Conservation (phyloP, 164 flowering plant species). For the Liquidambar formosana region DNA sequence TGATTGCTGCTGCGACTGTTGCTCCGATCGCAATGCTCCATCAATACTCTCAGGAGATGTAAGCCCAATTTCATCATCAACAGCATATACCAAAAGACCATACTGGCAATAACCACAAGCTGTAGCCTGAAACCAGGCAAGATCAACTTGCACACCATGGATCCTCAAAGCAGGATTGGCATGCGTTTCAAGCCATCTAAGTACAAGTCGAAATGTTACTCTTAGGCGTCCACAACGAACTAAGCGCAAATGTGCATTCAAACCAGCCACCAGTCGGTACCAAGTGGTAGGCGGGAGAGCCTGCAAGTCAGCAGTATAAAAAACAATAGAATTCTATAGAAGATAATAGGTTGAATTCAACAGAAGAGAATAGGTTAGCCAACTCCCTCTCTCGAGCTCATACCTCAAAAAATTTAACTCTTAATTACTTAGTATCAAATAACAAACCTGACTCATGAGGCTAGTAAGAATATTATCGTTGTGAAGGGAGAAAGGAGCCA, state of each 20-base stretch:
- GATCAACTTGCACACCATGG: conserved; percentile 72
- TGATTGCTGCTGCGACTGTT: conserved; percentile 31
- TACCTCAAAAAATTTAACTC: background rate
- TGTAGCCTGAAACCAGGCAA: conserved; percentile 83
- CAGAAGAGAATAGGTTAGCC: background rate
- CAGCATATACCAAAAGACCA: conserved; percentile 67
- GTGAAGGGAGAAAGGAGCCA: conserved; percentile 93
- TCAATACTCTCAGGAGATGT: conserved; percentile 18
- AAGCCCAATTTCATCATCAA: conserved; percentile 45
- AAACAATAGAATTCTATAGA: background rate
- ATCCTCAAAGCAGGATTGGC: conserved; percentile 77
- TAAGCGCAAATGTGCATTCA: conserved; percentile 91
- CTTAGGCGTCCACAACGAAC: conserved; percentile 76
- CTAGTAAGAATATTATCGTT: conserved; percentile 87
- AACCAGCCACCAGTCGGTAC: conserved; percentile 92
- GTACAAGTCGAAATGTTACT: conserved; percentile 58
- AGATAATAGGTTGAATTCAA: background rate
- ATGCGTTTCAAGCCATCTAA: conserved; percentile 87
- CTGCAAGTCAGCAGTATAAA: conserved; percentile 35
- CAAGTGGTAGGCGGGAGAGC: conserved; percentile 87
- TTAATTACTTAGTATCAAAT: background rate
- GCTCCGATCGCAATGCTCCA: conserved; percentile 29
- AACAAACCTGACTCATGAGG: conserved; percentile 90
- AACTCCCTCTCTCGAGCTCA: background rate
- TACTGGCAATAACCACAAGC: conserved; percentile 76